A percentile compares a stretch with the other conserved stretches of the same genome.
These are phyloP conservation scores for Prillingera fragicola DNA, from an alignment of 1,284 basidiomycete genomes.

Conservation along the genomic window DNA sequence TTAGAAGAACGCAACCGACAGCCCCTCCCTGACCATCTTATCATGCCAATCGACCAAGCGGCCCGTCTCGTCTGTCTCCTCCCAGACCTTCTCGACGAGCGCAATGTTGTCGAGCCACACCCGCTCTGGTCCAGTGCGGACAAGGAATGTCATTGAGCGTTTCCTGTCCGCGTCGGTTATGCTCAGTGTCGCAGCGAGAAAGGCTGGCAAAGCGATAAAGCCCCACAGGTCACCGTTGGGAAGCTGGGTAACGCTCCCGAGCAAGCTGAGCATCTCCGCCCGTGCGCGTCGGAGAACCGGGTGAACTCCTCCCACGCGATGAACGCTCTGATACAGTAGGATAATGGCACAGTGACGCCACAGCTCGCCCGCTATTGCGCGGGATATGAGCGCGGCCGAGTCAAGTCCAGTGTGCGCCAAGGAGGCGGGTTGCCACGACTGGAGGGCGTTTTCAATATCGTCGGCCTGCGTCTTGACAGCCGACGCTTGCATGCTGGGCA, in stretches of 20 bases:
- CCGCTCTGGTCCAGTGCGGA: slow-evolving; percentile 24
- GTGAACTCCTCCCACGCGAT: slow-evolving; percentile 27
- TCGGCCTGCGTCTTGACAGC: slow-evolving; percentile 23
- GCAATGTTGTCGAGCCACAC: slow-evolving; percentile 33
- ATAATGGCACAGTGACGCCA: slow-evolving; percentile 24
- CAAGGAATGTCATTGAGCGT: slow-evolving; percentile 20
- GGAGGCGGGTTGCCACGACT: slow-evolving; percentile 13
- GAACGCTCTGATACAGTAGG: slow-evolving; percentile 25
- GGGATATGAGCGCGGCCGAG: slow-evolving; percentile 21
- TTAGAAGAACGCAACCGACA: slow-evolving; percentile 30
- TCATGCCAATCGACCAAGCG: slow-evolving; percentile 28
- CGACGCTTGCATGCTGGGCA: background rate
- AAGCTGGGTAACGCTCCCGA: slow-evolving; percentile 22
- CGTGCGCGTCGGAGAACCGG: slow-evolving; percentile 22
- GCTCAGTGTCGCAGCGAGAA: slow-evolving; percentile 23
- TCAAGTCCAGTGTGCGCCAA: slow-evolving; percentile 10
- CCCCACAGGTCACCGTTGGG: slow-evolving; percentile 27
- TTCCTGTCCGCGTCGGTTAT: slow-evolving; percentile 22
- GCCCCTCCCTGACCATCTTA: slow-evolving; percentile 28
- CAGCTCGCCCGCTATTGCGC: slow-evolving; percentile 27
- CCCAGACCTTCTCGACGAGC: slow-evolving; percentile 30
- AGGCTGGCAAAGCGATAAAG: slow-evolving; percentile 27
- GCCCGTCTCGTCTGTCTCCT: slow-evolving; percentile 28
- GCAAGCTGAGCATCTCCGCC: slow-evolving; percentile 21
- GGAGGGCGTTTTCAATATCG: slow-evolving; percentile 19